These are phyloP conservation scores for Saccharum officinarum DNA, from an alignment of 176 grass and related monocot genomes.

Conservation along the genomic window DNA sequence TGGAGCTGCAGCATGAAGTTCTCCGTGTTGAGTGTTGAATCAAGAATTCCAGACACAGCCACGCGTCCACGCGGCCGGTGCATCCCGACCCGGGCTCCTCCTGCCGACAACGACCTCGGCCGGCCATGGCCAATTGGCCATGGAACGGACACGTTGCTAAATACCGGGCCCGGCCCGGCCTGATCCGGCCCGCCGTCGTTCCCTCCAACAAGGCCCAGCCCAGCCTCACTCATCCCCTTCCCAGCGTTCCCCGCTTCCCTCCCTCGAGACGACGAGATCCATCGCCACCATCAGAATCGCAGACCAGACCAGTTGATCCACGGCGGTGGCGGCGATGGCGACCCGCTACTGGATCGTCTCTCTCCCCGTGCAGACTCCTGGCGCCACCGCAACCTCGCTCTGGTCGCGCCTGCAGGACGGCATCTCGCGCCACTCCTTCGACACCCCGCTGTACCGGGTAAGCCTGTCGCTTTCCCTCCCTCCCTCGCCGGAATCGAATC, in stretches of 20 bases:
- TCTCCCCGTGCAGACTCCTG: constrained; percentile 60
- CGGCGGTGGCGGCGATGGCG: constrained; percentile 56
- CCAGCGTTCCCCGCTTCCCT: not conserved
- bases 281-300: not conserved
- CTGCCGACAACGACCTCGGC: not conserved
- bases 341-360: constrained; percentile 84
- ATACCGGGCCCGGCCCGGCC: not conserved
- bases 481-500: not conserved
- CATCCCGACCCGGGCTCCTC: too few relatives aligned
- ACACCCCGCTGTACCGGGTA: constrained; percentile 96
- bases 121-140: not conserved
- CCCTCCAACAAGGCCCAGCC: too few relatives aligned
- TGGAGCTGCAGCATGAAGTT: too few relatives aligned
- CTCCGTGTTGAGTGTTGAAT: too few relatives aligned
- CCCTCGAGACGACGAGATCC: not conserved
- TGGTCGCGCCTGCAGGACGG: constrained; percentile 76
- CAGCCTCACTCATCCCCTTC: not conserved
- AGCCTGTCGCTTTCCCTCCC: not conserved
- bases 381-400: constrained; percentile 32
- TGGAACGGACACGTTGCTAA: not conserved
- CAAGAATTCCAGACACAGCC: too few relatives aligned
- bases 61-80: too few relatives aligned
- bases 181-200: not conserved
- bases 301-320: not conserved
- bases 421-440: constrained; percentile 84